These are phyloP conservation scores for Apiospora marii DNA, from an alignment of 2,329 filamentous ascomycete genomes.

Conservation along the genomic window DNA sequence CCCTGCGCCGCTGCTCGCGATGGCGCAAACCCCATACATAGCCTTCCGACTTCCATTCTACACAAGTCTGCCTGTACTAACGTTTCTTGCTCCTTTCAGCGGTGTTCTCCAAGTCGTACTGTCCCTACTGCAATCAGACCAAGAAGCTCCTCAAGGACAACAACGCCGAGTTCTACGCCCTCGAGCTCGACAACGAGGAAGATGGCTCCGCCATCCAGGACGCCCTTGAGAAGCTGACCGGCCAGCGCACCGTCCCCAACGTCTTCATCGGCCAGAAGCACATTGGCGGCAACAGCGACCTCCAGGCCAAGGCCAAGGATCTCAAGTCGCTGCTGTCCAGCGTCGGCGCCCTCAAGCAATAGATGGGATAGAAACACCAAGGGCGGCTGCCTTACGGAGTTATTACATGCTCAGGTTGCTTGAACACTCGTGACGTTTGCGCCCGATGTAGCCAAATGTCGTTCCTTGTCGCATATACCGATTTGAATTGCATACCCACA, in stretches of 20 bases:
- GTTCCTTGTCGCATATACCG: background rate
- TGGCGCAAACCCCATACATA: background rate
- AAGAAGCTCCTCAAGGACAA: conserved; percentile 77
- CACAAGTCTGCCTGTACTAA: conserved; percentile 22
- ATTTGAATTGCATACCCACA: background rate
- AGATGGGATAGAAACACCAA: background rate
- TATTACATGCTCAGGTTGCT: background rate
- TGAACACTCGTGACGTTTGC: background rate
- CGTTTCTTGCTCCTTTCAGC: conserved; percentile 55
- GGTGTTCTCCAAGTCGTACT: conserved; percentile 97
- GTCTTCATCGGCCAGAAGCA: conserved; percentile 91
- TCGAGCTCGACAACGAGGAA: conserved; percentile 86
- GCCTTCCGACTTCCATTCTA: background rate
- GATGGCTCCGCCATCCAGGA: conserved; percentile 86
- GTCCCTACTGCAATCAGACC: conserved; percentile 85
- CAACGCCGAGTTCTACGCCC: conserved; percentile 74
- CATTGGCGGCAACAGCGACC: conserved; percentile 94
- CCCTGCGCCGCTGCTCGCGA: conserved; percentile 1
- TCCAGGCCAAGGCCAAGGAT: conserved; percentile 72
- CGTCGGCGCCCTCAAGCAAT: conserved; percentile 50
- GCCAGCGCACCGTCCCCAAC: conserved; percentile 92
- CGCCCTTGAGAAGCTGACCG: conserved; percentile 80
- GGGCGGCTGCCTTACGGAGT: too few species aligned
- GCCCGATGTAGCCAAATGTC: background rate
- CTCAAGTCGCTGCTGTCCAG: conserved; percentile 70